Evolutionary conservation across 164 flowering plant genomes (phyloP).

Genomic region (Piper longum): DNA sequence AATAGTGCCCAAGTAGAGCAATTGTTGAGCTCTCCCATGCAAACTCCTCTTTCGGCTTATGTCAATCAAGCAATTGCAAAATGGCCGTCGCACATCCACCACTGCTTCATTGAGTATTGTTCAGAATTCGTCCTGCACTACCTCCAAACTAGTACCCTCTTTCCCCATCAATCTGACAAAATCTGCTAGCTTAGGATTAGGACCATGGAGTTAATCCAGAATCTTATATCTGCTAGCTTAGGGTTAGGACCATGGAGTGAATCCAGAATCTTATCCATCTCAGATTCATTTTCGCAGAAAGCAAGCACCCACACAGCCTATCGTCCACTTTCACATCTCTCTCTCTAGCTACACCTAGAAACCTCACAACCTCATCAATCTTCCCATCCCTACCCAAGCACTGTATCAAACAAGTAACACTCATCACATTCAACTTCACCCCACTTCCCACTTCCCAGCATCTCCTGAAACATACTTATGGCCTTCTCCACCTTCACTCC

Average conservation of each 20-base stretch:
- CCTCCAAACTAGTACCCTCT: conserved; percentile 27
- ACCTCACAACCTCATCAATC: conserved; percentile 62
- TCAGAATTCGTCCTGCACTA: conserved; percentile 50
- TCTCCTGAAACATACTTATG: conserved; percentile 58
- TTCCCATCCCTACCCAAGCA: conserved; percentile 62
- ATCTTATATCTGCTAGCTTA: conserved; percentile 46
- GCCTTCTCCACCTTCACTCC: conserved; percentile 69
- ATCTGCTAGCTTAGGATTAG: conserved; percentile 47
- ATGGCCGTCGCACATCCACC: conserved; percentile 66
- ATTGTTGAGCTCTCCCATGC: conserved; percentile 61
- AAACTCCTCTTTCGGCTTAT: conserved; percentile 47
- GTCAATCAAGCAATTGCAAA: conserved; percentile 87
- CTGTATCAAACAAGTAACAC: conserved; percentile 78
- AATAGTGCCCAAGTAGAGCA: conserved; percentile 63
- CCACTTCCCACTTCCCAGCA: conserved; percentile 28
- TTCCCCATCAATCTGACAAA: conserved; percentile 34
- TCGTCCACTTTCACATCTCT: conserved; percentile 70
- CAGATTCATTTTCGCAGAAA: conserved; percentile 50
- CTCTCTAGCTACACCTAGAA: conserved; percentile 30
- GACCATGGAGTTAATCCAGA: conserved; percentile 38
- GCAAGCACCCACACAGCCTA: conserved; percentile 69
- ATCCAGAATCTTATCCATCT: too few species aligned
- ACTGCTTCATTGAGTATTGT: conserved; percentile 32
- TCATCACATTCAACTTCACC: conserved; percentile 69
- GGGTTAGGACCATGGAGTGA: too few species aligned